Evolutionary conservation across 139 green algal genomes (phyloP).

Genomic region (Coccomyxa sp.): DNA sequence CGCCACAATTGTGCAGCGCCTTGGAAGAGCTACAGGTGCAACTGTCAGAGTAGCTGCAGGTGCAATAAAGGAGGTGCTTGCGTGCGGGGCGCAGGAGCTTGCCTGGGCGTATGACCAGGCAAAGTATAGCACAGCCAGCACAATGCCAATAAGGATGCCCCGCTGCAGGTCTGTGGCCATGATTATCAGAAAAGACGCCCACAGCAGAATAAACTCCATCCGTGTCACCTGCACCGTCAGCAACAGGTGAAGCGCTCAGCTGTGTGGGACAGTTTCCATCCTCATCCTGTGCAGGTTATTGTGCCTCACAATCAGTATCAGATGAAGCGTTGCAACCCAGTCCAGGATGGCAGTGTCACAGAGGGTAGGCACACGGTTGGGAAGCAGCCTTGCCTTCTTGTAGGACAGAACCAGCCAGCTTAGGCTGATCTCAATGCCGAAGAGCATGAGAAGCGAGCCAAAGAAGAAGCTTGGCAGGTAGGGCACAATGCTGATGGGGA

Average conservation of each 20-base stretch:
- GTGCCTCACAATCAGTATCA: too few relatives aligned
- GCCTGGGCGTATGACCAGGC: constrained; percentile 62
- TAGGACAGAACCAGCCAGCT: constrained; percentile 61
- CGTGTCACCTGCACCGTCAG: constrained; percentile 5
- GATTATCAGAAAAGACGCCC: constrained; percentile 62
- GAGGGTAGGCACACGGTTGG: background rate
- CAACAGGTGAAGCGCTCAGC: too few relatives aligned
- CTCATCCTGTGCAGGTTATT: too few relatives aligned
- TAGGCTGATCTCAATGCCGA: constrained; percentile 67
- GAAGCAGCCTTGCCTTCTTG: constrained; percentile 52
- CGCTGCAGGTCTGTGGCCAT: constrained; percentile 46
- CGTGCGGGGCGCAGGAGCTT: too few relatives aligned
- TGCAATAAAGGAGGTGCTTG: too few relatives aligned
- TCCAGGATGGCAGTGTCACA: too few relatives aligned
- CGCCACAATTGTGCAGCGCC: too few relatives aligned
- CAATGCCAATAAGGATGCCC: constrained; percentile 64
- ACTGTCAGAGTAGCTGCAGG: too few relatives aligned
- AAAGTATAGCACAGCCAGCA: constrained; percentile 68
- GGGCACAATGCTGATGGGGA: constrained; percentile 56
- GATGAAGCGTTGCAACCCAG: too few relatives aligned
- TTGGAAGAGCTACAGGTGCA: too few relatives aligned
- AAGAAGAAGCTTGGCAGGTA: constrained; percentile 56
- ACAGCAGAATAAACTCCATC: constrained; percentile 70
- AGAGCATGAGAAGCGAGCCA: constrained; percentile 71
- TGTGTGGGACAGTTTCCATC: too few relatives aligned